These are phyloP conservation scores for Fusarium euwallaceae DNA, from an alignment of 2,329 filamentous ascomycete species.

Conservation along the genomic window DNA sequence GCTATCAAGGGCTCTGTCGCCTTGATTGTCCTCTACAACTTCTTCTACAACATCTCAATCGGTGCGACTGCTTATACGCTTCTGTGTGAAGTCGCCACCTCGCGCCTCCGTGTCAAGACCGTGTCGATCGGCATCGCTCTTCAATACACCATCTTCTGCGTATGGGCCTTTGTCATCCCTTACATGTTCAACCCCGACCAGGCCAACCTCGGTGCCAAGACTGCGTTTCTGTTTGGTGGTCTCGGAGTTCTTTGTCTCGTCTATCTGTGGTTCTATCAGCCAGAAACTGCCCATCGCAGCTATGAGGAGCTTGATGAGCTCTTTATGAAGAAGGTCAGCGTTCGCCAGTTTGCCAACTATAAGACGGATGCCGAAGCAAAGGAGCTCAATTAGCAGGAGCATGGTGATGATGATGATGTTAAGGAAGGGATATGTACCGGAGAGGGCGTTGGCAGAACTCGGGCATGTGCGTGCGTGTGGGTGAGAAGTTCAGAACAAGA, in stretches of 20 bases:
- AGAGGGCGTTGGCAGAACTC: neutral
- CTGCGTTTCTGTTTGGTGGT: conserved; percentile 17
- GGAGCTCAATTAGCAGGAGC: neutral
- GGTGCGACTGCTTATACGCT: neutral
- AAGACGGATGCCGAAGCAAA: neutral
- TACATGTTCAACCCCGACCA: conserved; percentile 26
- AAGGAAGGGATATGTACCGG: neutral
- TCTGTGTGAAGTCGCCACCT: neutral
- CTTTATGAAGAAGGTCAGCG: neutral
- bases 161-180: conserved; percentile 14
- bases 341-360: conserved; percentile 1
- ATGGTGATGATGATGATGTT: too few relatives aligned
- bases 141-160: neutral
- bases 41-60: neutral
- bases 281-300: neutral
- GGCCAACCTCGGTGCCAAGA: conserved; percentile 16
- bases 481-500: neutral
- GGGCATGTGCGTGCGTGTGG: neutral
- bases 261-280: neutral
- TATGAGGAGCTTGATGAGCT: neutral
- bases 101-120: neutral
- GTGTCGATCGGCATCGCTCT: neutral
- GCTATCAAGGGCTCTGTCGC: neutral
- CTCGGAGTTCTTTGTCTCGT: neutral
- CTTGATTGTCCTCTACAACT: neutral